Percentiles rank a stretch among this genome's conserved stretches.
phyloP scores from a whole-genome alignment of 192 early-diverging fungal species.

The Coemansia umbellata region DNA sequence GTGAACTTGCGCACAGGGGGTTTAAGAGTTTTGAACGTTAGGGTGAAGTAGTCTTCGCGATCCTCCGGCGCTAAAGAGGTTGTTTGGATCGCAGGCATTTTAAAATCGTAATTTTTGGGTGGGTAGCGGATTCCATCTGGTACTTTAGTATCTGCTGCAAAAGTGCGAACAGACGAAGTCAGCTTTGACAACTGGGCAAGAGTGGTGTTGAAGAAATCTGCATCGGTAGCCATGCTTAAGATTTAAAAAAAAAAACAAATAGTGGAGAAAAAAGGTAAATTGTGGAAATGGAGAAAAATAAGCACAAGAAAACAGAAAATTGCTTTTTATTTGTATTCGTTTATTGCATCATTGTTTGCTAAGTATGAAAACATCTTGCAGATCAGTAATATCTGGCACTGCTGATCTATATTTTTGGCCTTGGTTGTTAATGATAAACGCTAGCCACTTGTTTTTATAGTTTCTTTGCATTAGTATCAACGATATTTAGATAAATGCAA shows the following conservation, averaged over 20 bases:
- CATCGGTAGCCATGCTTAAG: constrained; percentile 14
- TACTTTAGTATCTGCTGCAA: constrained; percentile 15
- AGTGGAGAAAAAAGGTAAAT: not conserved
- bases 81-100: constrained; percentile 30
- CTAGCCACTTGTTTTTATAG: too few species aligned
- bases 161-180: constrained; percentile 4
- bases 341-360: too few species aligned
- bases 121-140: constrained; percentile 26
- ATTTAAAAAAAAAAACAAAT: not conserved
- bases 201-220: constrained; percentile 24
- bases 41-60: constrained; percentile 35
- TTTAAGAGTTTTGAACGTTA: constrained; percentile 40
- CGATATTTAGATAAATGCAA: too few species aligned
- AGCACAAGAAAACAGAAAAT: not conserved
- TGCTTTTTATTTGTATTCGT: too few species aligned
- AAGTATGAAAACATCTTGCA: too few species aligned
- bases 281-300: not conserved
- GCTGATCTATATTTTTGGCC: too few species aligned
- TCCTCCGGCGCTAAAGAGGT: constrained; percentile 12
- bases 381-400: too few species aligned
- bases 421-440: too few species aligned
- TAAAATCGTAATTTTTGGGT: constrained; percentile 23
- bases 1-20: constrained; percentile 45
- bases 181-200: constrained; percentile 40
- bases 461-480: too few species aligned